A percentile compares a stretch with the other conserved stretches of the same genome.
These are phyloP conservation scores for Hortiboletus flavorubellus DNA, from an alignment of 768 basidiomycete species.

Conservation along the genomic window DNA sequence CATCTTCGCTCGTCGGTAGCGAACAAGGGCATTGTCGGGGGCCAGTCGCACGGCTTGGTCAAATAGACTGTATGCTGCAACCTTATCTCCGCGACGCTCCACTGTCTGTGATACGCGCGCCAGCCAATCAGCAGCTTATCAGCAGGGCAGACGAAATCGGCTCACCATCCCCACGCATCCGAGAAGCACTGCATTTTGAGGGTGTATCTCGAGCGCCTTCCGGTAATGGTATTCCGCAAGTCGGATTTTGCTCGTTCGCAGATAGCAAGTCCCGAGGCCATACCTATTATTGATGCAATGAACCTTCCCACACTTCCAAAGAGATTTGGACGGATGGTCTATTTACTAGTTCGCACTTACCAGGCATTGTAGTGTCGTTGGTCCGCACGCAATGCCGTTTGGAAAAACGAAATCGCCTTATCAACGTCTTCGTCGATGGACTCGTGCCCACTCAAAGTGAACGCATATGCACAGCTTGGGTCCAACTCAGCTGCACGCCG, in stretches of 20 bases:
- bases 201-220: slow-evolving; percentile 88
- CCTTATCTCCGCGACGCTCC: slow-evolving; percentile 78
- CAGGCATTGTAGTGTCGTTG: slow-evolving; percentile 96
- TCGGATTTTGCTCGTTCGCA: slow-evolving; percentile 89
- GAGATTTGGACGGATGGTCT: neutral
- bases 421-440: slow-evolving; percentile 94
- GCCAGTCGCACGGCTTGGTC: slow-evolving; percentile 75
- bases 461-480: slow-evolving; percentile 90
- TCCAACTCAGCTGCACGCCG: slow-evolving; percentile 86
- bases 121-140: slow-evolving; percentile 21
- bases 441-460: slow-evolving; percentile 96
- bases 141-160: slow-evolving; percentile 20
- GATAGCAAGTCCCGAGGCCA: slow-evolving; percentile 95
- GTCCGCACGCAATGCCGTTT: slow-evolving; percentile 88
- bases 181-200: slow-evolving; percentile 90
- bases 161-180: slow-evolving; percentile 96
- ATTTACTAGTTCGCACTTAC: slow-evolving; percentile 46
- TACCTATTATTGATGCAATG: slow-evolving; percentile 63
- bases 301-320: slow-evolving; percentile 11
- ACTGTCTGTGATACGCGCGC: slow-evolving; percentile 59
- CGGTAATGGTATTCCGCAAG: slow-evolving; percentile 97
- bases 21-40: slow-evolving; percentile 88
- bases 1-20: slow-evolving; percentile 92
- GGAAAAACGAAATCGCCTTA: slow-evolving; percentile 87
- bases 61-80: slow-evolving; percentile 74